Conservation (phyloP, 2,329 filamentous ascomycete genomes). For the Exophiala calicioides region DNA sequence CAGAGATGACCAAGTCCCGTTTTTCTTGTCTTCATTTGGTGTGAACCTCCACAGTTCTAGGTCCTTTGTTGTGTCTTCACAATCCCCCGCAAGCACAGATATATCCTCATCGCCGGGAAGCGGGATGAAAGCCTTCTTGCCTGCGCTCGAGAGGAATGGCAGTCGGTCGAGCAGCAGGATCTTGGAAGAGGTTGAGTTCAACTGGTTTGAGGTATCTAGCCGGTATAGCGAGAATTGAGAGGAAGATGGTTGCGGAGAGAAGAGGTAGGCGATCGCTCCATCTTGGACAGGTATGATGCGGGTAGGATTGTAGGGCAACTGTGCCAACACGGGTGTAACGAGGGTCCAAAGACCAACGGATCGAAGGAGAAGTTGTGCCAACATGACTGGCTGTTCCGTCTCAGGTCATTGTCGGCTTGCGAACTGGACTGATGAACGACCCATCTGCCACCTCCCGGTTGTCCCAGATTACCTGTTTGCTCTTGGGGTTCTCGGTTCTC, state of each 20-base stretch:
- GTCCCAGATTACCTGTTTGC: slow-evolving; percentile 8
- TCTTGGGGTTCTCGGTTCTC: too few relatives aligned
- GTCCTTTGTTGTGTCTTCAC: slow-evolving; percentile 54
- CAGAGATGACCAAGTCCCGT: slow-evolving; percentile 58
- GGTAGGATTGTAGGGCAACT: slow-evolving; percentile 76
- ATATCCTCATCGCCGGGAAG: slow-evolving; percentile 66
- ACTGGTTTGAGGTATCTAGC: slow-evolving; percentile 63
- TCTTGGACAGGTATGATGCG: slow-evolving; percentile 63
- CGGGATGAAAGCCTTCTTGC: slow-evolving; percentile 64
- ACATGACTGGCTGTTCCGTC: slow-evolving; percentile 16
- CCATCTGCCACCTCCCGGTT: slow-evolving; percentile 25
- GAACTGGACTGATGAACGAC: slow-evolving; percentile 24
- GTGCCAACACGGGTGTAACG: slow-evolving; percentile 34
- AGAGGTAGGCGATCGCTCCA: slow-evolving; percentile 66
- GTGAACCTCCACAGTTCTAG: slow-evolving; percentile 69
- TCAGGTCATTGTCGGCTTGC: slow-evolving; percentile 25
- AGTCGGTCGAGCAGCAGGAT: slow-evolving; percentile 48
- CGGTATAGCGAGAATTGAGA: slow-evolving; percentile 59
- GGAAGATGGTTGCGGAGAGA: slow-evolving; percentile 58
- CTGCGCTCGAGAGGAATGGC: slow-evolving; percentile 61
- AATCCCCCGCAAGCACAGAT: slow-evolving; percentile 73
- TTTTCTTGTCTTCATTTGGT: slow-evolving; percentile 44
- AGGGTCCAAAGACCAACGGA: slow-evolving; percentile 20
- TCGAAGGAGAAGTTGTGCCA: slow-evolving; percentile 11
- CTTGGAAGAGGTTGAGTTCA: slow-evolving; percentile 52